These are phyloP conservation scores for Sphagnum fallax DNA, from an alignment of 228 moss, liverwort and hornwort genomes.

Conservation along the genomic window DNA sequence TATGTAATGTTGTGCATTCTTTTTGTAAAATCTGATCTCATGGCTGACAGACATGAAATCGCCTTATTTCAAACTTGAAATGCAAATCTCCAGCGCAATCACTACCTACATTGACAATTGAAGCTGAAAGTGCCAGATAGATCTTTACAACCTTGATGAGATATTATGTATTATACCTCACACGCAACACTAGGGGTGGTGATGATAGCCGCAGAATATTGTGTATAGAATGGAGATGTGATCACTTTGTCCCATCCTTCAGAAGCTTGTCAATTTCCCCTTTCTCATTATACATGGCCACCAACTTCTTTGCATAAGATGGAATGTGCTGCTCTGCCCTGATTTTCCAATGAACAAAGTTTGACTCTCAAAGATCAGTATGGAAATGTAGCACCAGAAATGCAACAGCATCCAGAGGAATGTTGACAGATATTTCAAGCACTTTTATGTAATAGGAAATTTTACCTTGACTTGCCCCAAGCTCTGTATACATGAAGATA, in stretches of 20 bases:
- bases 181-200: too few species aligned
- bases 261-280: conserved; percentile 81
- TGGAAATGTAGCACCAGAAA: neutral
- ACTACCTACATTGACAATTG: too few species aligned
- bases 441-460: neutral
- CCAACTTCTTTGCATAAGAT: conserved; percentile 81
- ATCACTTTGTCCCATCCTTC: conserved; percentile 27
- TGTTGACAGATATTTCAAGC: neutral
- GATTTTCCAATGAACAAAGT: conserved; percentile 5
- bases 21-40: too few species aligned
- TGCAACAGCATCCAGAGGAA: neutral
- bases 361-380: neutral
- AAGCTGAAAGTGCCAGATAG: too few species aligned
- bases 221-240: too few species aligned
- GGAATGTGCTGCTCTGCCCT: conserved; percentile 91
- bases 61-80: too few species aligned
- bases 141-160: too few species aligned
- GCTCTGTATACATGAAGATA: conserved; percentile 76
- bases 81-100: too few species aligned
- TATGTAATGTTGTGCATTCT: too few species aligned
- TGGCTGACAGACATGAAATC: too few species aligned
- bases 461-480: conserved; percentile 87
- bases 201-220: too few species aligned
- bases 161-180: too few species aligned
- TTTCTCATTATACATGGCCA: conserved; percentile 76